Conservation (phyloP, 2,329 filamentous ascomycete species). For the Bipolaris zeicola region DNA sequence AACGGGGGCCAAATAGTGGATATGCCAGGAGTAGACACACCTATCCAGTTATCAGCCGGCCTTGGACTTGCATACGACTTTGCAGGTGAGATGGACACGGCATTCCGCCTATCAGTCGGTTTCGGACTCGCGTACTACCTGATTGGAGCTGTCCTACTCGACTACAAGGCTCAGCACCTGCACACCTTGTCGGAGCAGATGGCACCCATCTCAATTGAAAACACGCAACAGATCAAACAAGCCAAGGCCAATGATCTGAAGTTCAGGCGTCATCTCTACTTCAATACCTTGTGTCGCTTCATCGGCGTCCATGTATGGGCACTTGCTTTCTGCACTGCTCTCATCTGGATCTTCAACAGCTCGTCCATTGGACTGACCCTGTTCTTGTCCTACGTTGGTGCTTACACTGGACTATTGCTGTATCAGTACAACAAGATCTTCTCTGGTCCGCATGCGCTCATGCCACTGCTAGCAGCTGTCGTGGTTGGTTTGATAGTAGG, state of each 20-base stretch:
- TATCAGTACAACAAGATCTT: constrained; percentile 59
- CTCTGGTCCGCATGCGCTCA: constrained; percentile 56
- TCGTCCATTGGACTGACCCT: constrained; percentile 53
- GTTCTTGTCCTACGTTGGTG: constrained; percentile 57
- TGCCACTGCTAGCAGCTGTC: constrained; percentile 55
- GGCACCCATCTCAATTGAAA: constrained; percentile 49
- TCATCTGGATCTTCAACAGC: constrained; percentile 60
- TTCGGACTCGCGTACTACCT: constrained; percentile 64
- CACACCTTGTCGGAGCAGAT: constrained; percentile 53
- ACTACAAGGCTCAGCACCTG: constrained; percentile 60
- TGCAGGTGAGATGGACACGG: constrained; percentile 30
- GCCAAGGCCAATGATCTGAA: constrained; percentile 54
- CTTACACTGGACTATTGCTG: constrained; percentile 60
- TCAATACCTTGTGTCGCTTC: constrained; percentile 57
- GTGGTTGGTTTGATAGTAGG: constrained; percentile 56
- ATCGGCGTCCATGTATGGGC: constrained; percentile 60
- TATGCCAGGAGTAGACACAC: constrained; percentile 7
- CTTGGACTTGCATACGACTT: background rate
- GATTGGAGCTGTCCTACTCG: constrained; percentile 61
- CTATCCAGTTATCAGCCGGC: background rate
- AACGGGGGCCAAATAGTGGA: constrained; percentile 53
- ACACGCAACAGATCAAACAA: constrained; percentile 51
- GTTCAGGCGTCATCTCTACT: constrained; percentile 57
- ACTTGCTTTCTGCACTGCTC: constrained; percentile 55
- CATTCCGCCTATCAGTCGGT: constrained; percentile 56